A percentile compares a stretch with the other conserved stretches of the same genome.
Evolutionary conservation across 495 filamentous ascomycete genomes (phyloP).

Genomic region (Penicillium riverlandense): DNA sequence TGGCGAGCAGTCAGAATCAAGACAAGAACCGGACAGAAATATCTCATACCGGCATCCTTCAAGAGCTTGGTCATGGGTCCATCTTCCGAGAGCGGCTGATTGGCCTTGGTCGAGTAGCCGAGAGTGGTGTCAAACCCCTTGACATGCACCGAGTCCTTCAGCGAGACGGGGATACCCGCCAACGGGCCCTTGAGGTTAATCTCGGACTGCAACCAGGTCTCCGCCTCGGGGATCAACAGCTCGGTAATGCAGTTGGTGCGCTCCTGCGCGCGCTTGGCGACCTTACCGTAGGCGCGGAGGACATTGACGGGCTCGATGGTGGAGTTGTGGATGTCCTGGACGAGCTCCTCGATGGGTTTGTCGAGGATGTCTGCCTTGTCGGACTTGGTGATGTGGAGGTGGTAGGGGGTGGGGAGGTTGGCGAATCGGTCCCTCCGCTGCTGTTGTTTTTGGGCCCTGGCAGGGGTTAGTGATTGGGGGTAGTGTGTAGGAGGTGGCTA

Average conservation of each 20-base stretch:
- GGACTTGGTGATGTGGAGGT: conserved; percentile 45
- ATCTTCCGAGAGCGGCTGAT: conserved; percentile 58
- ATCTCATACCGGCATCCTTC: conserved; percentile 67
- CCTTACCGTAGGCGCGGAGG: conserved; percentile 83
- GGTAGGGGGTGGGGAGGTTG: conserved; percentile 59
- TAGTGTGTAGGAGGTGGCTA: not conserved
- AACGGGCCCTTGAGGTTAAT: conserved; percentile 77
- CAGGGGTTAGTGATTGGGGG: not conserved
- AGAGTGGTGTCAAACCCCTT: conserved; percentile 82
- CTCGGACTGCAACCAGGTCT: conserved; percentile 62
- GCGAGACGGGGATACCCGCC: conserved; percentile 79
- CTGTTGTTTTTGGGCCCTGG: conserved; percentile 70
- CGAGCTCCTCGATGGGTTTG: conserved; percentile 69
- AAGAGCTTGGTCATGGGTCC: conserved; percentile 69
- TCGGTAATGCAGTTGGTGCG: conserved; percentile 92
- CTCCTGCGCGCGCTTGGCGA: conserved; percentile 74
- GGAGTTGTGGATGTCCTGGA: conserved; percentile 66
- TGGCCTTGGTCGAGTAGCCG: conserved; percentile 68
- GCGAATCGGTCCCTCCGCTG: conserved; percentile 64
- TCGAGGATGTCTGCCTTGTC: conserved; percentile 58
- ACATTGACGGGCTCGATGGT: conserved; percentile 62
- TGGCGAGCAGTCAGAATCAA: conserved; percentile 8
- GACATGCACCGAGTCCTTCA: conserved; percentile 85
- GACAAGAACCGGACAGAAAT: not conserved
- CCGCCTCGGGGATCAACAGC: conserved; percentile 72